Evolutionary conservation across 495 filamentous ascomycete species (phyloP).

Genomic region (Clavariopsis aquatica): DNA sequence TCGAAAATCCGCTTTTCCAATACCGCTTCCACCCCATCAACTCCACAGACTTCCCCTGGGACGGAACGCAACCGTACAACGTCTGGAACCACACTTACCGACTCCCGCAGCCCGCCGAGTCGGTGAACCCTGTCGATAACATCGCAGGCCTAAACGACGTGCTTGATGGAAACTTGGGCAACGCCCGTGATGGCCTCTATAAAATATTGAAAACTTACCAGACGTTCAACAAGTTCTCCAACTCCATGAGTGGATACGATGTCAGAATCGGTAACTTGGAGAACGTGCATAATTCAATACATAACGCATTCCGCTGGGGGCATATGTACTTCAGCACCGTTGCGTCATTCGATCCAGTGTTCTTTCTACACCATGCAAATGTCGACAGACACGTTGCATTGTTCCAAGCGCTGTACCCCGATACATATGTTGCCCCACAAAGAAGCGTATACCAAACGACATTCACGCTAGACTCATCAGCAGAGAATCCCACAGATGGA

Average conservation of each 20-base stretch:
- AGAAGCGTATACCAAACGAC: conserved; percentile 8
- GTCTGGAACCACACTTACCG: conserved; percentile 14
- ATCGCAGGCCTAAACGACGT: not conserved
- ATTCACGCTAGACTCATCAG: not conserved
- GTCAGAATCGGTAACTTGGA: conserved; percentile 12
- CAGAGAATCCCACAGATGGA: not conserved
- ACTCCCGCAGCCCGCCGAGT: not conserved
- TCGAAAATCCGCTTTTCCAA: conserved; percentile 14
- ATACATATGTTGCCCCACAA: conserved; percentile 42
- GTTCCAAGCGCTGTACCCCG: conserved; percentile 20
- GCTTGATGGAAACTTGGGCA: not conserved
- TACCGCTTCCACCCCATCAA: conserved; percentile 20
- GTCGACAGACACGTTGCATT: conserved; percentile 16
- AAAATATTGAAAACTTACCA: not conserved
- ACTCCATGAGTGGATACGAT: not conserved
- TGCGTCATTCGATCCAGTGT: conserved; percentile 5
- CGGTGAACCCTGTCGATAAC: not conserved
- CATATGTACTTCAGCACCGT: conserved; percentile 3
- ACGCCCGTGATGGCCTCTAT: not conserved
- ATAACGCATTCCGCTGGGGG: not conserved
- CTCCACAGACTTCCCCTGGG: conserved; percentile 6
- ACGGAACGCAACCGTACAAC: conserved; percentile 2
- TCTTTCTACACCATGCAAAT: conserved; percentile 8
- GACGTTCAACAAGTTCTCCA: conserved; percentile 7
- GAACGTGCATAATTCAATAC: conserved; percentile 9